Conservation (phyloP, 371 early-diverging fungal species). For the Mortierella sp. region DNA sequence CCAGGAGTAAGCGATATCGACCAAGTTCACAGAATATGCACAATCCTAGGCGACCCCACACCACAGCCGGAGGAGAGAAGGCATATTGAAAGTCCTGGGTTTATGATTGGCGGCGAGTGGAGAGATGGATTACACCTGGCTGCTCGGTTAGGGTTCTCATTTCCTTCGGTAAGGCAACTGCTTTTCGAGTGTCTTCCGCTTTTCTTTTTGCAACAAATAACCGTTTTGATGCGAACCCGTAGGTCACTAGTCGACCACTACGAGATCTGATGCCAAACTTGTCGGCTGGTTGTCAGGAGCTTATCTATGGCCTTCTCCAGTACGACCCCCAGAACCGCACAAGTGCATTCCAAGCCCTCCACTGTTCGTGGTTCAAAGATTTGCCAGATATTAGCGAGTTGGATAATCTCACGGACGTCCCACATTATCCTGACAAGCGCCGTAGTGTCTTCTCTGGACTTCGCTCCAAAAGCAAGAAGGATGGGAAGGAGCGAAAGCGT, state of each 20-base stretch:
- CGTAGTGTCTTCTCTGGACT: conserved; percentile 44
- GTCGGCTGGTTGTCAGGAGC: conserved; percentile 67
- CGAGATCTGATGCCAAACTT: conserved; percentile 70
- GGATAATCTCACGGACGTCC: conserved; percentile 29
- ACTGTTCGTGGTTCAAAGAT: conserved; percentile 75
- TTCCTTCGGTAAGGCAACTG: conserved; percentile 28
- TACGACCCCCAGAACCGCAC: conserved; percentile 89
- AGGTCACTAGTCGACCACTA: conserved; percentile 67
- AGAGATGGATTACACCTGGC: conserved; percentile 38
- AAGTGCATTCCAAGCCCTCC: conserved; percentile 78
- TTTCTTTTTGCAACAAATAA: not conserved
- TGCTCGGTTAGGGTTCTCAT: conserved; percentile 25
- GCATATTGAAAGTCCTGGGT: not conserved
- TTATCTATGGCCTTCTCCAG: conserved; percentile 86
- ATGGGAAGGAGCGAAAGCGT: conserved; percentile 20
- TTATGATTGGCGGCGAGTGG: conserved; percentile 40
- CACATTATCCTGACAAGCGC: conserved; percentile 40
- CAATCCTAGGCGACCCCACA: conserved; percentile 67
- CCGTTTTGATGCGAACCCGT: conserved; percentile 7
- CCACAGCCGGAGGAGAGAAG: not conserved
- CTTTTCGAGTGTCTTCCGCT: not conserved
- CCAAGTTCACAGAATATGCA: conserved; percentile 81
- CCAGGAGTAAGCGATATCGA: conserved; percentile 94
- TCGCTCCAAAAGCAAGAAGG: conserved; percentile 25
- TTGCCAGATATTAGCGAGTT: conserved; percentile 31